A percentile compares a stretch with the other conserved stretches of the same genome.
Evolutionary conservation across 1,139 yeast species (phyloP).

Genomic region (Pichia sp.): DNA sequence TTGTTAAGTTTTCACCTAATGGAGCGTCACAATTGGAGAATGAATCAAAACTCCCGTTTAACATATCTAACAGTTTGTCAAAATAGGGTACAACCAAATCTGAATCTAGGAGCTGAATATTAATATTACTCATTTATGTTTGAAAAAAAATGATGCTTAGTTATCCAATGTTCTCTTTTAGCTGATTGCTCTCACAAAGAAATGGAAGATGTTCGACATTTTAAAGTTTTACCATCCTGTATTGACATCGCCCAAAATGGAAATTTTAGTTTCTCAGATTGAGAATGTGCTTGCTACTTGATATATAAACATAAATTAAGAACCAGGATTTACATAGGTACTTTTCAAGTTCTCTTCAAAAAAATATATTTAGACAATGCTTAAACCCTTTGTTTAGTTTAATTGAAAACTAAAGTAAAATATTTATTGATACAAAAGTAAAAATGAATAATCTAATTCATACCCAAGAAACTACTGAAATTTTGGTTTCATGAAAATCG

Average conservation of each 20-base stretch:
- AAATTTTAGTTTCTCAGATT: background rate
- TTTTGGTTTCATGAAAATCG: no score
- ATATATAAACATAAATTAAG: no score
- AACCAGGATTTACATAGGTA: no score
- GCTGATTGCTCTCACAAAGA: background rate
- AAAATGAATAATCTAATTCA: no score
- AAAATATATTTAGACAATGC: no score
- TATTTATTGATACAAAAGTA: no score
- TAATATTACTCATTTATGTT: background rate
- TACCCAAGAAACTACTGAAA: no score
- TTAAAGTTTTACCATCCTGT: background rate
- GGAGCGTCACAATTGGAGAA: slow-evolving; percentile 9
- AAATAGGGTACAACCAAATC: slow-evolving; percentile 12
- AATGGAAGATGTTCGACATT: no score
- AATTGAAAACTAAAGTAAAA: no score
- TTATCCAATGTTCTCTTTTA: background rate
- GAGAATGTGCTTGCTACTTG: background rate
- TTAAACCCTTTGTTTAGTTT: no score
- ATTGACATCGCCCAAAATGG: background rate
- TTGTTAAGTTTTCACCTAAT: slow-evolving; percentile 17
- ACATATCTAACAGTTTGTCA: slow-evolving; percentile 24
- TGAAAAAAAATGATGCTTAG: background rate
- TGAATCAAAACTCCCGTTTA: slow-evolving; percentile 11
- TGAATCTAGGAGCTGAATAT: background rate
- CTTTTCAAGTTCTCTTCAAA: no score